Evolutionary conservation across 352 stramenopile genomes (phyloP), one percentile per base, ranked within the genome.

Genomic region (Pythium vanterpoolii): DNA sequence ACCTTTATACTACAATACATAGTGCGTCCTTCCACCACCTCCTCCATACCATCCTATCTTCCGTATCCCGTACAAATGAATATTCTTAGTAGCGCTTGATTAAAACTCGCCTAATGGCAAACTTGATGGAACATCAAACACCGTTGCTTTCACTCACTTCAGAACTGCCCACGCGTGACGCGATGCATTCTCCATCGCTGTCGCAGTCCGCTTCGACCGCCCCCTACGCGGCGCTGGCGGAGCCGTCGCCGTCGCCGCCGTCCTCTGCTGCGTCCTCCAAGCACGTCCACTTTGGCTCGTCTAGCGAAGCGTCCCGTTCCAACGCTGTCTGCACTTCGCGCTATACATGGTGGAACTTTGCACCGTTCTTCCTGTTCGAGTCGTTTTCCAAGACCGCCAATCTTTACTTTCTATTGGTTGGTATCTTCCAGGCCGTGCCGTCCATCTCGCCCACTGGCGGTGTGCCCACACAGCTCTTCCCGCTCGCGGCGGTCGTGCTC

Each of bases 381-480:
- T 87, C 80, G n/a, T 95, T 95, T 70, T 76, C 83, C 62, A 93
- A 93, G 73, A 90, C 77, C 1, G 86, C 86, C 27, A 94, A 95
- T 60, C 34, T 94, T 49, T 95, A 95, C 62, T 95, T 95, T 54
- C 36, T 95, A 27, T 69, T 90, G 26, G 90, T 95, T 62, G 77
- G 78, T n/a, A 78, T 95, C 45, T 84, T 95, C 60, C 83, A 95
- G 68, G 73, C 88, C 64, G 86, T 93, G 50, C 85, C 85, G 6
- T 69, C 71, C 2, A 87, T 95, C 7, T 92, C 79, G 1, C 80
- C 81, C 0, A 95, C 86, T 9, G 63, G 86, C 9, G 86, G 86
- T 21, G 78, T 93, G 7, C 85, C 86, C 43, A 70, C 90, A 0
- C 80, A 95, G 62, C 89, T 94, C 60, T 70, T 90, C 19, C 83